phyloP scores from a whole-genome alignment of 2,329 filamentous ascomycete genomes.

The Fusarium zealandicum region DNA sequence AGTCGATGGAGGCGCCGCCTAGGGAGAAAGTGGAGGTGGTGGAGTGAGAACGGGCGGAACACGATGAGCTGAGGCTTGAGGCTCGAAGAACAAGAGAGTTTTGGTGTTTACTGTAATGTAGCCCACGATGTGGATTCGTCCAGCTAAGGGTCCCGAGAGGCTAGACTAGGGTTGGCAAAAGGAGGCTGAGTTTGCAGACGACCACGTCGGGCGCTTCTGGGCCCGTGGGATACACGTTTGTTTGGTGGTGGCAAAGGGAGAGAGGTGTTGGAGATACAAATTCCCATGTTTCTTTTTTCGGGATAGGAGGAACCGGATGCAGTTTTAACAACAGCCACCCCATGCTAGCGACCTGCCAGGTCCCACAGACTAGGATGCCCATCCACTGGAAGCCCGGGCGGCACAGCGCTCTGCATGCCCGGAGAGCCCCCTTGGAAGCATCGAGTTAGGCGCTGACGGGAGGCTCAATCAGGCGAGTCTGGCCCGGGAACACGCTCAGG shows the following conservation, averaged over 20 bases:
- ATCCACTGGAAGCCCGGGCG: slow-evolving; percentile 8
- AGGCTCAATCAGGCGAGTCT: slow-evolving; percentile 30
- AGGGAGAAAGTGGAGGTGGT: slow-evolving; percentile 25
- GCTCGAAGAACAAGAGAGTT: slow-evolving; percentile 18
- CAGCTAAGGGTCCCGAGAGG: slow-evolving; percentile 25
- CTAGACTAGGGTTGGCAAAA: slow-evolving; percentile 26
- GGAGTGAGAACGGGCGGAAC: slow-evolving; percentile 29
- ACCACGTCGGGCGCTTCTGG: slow-evolving; percentile 11
- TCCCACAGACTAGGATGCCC: slow-evolving; percentile 15
- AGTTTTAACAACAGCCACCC: slow-evolving; percentile 35
- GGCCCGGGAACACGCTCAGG: slow-evolving; percentile 3
- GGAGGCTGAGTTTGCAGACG: slow-evolving; percentile 32
- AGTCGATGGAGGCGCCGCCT: slow-evolving; percentile 26
- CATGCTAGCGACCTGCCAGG: slow-evolving; percentile 31
- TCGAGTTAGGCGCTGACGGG: slow-evolving; percentile 22
- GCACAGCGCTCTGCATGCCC: slow-evolving; percentile 12
- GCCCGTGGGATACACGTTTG: slow-evolving; percentile 11
- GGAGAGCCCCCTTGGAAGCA: slow-evolving; percentile 16
- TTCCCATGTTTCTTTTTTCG: slow-evolving; percentile 34
- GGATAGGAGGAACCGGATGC: slow-evolving; percentile 32
- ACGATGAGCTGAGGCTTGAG: slow-evolving; percentile 31
- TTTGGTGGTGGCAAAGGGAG: slow-evolving; percentile 26
- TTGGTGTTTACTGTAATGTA: slow-evolving; percentile 34
- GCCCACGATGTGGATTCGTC: slow-evolving; percentile 13
- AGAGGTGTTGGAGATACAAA: slow-evolving; percentile 25